These are phyloP conservation scores for Coemansia sp. DNA, from an alignment of 192 early-diverging fungal genomes.

Conservation along the genomic window DNA sequence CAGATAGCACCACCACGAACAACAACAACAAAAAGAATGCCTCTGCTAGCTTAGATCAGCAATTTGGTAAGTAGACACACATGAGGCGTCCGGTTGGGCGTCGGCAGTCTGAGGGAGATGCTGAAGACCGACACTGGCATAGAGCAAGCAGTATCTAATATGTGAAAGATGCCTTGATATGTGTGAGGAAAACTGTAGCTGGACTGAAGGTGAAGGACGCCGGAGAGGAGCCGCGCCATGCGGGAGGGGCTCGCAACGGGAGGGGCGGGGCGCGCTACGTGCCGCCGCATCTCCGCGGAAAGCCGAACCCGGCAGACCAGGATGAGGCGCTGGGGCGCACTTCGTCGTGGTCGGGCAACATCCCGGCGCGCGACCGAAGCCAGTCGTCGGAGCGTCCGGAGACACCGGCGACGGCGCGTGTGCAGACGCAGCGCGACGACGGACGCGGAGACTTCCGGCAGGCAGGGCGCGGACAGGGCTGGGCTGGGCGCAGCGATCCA, in stretches of 20 bases:
- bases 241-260: slow-evolving; percentile 16
- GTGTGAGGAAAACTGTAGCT: slow-evolving; percentile 47
- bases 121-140: too few species aligned
- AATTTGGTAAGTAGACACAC: slow-evolving; percentile 59
- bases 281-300: slow-evolving; percentile 67
- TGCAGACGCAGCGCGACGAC: slow-evolving; percentile 41
- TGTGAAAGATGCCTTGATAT: too few species aligned
- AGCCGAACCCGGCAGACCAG: slow-evolving; percentile 49
- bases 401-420: slow-evolving; percentile 13
- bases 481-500: slow-evolving; percentile 52
- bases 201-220: slow-evolving; percentile 67
- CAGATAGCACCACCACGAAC: slow-evolving; percentile 1
- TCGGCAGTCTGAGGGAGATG: too few species aligned
- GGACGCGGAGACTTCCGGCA: slow-evolving; percentile 47
- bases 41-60: slow-evolving; percentile 69
- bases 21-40: slow-evolving; percentile 61
- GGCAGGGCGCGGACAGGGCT: slow-evolving; percentile 40
- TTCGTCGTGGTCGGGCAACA: slow-evolving; percentile 54
- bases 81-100: neutral
- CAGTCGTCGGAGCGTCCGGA: slow-evolving; percentile 38
- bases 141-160: too few species aligned
- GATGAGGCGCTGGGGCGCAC: slow-evolving; percentile 55
- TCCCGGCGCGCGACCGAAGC: slow-evolving; percentile 46
- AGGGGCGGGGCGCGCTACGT: slow-evolving; percentile 59
- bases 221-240: slow-evolving; percentile 38